Evolutionary conservation across 1,284 basidiomycete genomes (phyloP).

Genomic region (Chalciporus sp.): DNA sequence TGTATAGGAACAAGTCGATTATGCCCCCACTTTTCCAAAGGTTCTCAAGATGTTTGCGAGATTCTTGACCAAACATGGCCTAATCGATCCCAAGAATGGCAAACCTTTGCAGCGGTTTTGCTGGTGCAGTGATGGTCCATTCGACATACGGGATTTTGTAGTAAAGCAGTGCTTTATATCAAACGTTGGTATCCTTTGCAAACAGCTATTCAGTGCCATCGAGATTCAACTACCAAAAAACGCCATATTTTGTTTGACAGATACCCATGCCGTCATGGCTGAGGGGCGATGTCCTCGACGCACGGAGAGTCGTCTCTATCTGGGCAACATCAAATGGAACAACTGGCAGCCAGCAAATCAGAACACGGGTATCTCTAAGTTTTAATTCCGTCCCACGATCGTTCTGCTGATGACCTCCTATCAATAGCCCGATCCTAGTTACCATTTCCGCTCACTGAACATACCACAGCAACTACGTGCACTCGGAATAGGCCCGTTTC

Average conservation of each 20-base stretch:
- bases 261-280: conserved; percentile 71
- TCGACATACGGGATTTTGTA: conserved; percentile 83
- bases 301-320: conserved; percentile 58
- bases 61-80: conserved; percentile 70
- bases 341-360: conserved; percentile 25
- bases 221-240: conserved; percentile 24
- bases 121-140: conserved; percentile 82
- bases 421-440: conserved; percentile 16
- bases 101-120: conserved; percentile 62
- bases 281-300: conserved; percentile 69
- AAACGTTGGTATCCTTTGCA: conserved; percentile 47
- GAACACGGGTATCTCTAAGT: conserved; percentile 27
- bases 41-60: conserved; percentile 65
- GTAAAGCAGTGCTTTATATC: conserved; percentile 88
- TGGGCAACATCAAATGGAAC: conserved; percentile 37
- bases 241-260: conserved; percentile 40
- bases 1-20: conserved; percentile 75
- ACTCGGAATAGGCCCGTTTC: conserved; percentile 65
- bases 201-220: conserved; percentile 36
- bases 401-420: conserved; percentile 21
- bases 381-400: conserved; percentile 5
- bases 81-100: conserved; percentile 62
- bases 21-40: conserved; percentile 74
- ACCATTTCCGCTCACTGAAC: conserved; percentile 49
- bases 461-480: conserved; percentile 63